Base-by-base conservation (phyloP, 768 basidiomycete species). In the Collybiopsis confluens region DNA sequence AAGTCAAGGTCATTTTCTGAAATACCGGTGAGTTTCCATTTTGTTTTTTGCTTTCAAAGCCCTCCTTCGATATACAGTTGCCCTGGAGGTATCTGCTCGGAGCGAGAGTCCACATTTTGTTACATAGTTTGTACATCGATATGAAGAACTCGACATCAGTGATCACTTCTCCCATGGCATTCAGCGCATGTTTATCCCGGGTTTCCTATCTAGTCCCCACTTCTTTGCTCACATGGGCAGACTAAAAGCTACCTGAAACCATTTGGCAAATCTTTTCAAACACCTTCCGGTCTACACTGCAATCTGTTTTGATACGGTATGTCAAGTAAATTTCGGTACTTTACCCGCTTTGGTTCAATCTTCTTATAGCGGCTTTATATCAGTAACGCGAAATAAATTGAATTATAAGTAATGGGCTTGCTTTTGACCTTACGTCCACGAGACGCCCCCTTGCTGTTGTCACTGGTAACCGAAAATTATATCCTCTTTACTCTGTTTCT, bases 291-390 rank as follows among this genome's bases (percentile, higher is more conserved):
- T 18, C 30, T 18, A 52, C 26, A 43, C 21, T 38, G 10, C 18
- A 41, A 52, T 42, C 36, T 50, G 48, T 50, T 50, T 50, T 27
- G 38, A 30, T 20, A 27, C 13, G 23, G 37, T 43, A 52, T 52
- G 38, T 40, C 44, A 50, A 30, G 45, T 37, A 48, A 40, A 4
- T 45, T 43, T 18, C 8, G 7, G 23, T 11, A 26, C 50, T 52
- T 52, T 42, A 52, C 50, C 50, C 36, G n/a, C 38, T 52, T 52
- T 42, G 40, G 50, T 9, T 43, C 10, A 36, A 18, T 46, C 48
- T 28, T 36, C 28, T 27, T 50, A 50, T 36, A 24, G 35, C 48
- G 35, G 48, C n/a, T 26, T 37, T 41, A 28, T 30, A 21, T 52
- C 30, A 52, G 24, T 24, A 16, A n/a, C 37, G 18, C 23, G 21